Evolutionary conservation across 345 rosid genomes (phyloP).

Genomic region (Xanthoceras sorbifolium): DNA sequence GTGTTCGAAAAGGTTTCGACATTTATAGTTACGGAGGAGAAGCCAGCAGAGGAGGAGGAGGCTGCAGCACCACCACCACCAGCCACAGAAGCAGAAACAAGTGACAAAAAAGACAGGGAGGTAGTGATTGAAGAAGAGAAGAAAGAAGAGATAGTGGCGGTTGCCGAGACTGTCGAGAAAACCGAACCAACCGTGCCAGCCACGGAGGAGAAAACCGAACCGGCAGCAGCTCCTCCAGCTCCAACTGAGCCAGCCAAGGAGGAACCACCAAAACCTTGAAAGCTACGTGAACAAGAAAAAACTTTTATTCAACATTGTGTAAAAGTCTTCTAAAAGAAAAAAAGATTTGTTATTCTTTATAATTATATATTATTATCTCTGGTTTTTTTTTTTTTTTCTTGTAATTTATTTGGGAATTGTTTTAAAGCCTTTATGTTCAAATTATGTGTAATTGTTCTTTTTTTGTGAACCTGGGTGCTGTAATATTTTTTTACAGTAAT

Average conservation of each 20-base stretch:
- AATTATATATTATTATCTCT: not conserved
- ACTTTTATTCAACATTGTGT: no score
- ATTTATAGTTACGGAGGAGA: conserved; percentile 51
- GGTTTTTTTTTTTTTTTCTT: not conserved
- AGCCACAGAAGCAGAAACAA: conserved; percentile 30
- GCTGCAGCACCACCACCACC: conserved; percentile 30
- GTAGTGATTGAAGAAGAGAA: conserved; percentile 50
- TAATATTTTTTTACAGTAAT: conserved; percentile 3
- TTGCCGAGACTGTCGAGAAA: conserved; percentile 14
- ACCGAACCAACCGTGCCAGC: not conserved
- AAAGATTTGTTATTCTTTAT: conserved; percentile 36
- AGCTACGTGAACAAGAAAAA: not conserved
- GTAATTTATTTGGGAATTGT: conserved; percentile 6
- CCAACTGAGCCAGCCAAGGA: conserved; percentile 26
- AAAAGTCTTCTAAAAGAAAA: not conserved
- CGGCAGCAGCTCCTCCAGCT: conserved; percentile 10
- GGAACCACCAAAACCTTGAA: conserved; percentile 54
- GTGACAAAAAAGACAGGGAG: conserved; percentile 43
- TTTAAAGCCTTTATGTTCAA: not conserved
- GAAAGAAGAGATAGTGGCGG: conserved; percentile 33
- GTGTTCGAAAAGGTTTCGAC: conserved; percentile 77
- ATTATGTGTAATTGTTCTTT: not conserved
- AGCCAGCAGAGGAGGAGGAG: conserved; percentile 47
- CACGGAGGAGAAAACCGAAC: conserved; percentile 22
- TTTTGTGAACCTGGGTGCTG: not conserved